Conservation (phyloP, 495 filamentous ascomycete genomes). For the Talaromyces nanjingensis region DNA sequence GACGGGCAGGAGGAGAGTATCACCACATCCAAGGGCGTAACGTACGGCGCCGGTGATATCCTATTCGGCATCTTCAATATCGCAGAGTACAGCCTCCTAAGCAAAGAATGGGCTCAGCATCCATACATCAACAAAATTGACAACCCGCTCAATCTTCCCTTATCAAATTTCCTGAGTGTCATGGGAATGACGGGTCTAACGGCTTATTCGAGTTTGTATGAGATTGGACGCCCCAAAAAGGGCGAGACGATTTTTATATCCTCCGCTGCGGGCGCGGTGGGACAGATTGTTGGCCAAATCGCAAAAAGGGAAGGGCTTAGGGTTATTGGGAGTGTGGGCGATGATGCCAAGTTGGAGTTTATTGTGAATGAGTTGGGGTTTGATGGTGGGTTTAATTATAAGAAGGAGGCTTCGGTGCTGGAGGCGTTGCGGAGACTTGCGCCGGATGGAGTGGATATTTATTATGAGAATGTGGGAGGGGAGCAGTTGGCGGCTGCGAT, state of each 20-base stretch:
- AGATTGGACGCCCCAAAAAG: conserved; percentile 69
- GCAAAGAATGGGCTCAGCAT: conserved; percentile 17
- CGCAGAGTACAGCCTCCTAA: conserved; percentile 47
- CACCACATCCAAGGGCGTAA: conserved; percentile 26
- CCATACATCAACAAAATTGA: conserved; percentile 27
- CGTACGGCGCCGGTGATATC: conserved; percentile 52
- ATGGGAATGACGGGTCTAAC: conserved; percentile 79
- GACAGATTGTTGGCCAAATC: conserved; percentile 68
- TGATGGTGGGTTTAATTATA: conserved; percentile 51
- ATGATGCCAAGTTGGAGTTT: conserved; percentile 45
- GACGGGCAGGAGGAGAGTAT: conserved; percentile 14
- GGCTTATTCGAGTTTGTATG: conserved; percentile 63
- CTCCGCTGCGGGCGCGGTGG: conserved; percentile 68
- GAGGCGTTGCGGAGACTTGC: conserved; percentile 70
- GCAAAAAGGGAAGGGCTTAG: conserved; percentile 43
- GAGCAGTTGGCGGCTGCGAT: conserved; percentile 78
- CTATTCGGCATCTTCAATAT: conserved; percentile 50
- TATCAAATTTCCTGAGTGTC: conserved; percentile 50
- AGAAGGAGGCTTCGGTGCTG: conserved; percentile 35
- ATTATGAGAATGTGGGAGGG: conserved; percentile 93
- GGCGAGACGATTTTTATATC: conserved; percentile 77
- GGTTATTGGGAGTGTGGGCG: conserved; percentile 20
- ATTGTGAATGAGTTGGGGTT: conserved; percentile 43
- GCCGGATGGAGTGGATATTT: conserved; percentile 84
- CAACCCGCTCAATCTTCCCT: conserved; percentile 55